These are phyloP conservation scores for Termitomyces sp. DNA, from an alignment of 768 basidiomycete species.

Conservation along the genomic window DNA sequence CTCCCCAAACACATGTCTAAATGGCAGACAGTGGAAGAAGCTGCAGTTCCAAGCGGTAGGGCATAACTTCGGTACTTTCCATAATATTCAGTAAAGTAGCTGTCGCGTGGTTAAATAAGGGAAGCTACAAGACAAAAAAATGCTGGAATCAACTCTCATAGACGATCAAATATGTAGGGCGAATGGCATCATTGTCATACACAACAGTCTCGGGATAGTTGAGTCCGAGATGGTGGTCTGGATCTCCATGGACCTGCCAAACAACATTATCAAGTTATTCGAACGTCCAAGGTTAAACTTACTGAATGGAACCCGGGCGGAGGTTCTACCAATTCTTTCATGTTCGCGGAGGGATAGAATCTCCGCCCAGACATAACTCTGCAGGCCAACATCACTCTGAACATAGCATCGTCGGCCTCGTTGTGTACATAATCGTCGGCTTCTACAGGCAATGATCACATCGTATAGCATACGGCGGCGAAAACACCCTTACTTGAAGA, in stretches of 20 bases:
- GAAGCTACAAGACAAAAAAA: neutral
- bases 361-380: conserved; percentile 60
- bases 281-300: conserved; percentile 5
- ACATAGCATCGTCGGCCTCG: conserved; percentile 32
- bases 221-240: neutral
- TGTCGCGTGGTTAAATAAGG: neutral
- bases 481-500: conserved; percentile 48
- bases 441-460: conserved; percentile 30
- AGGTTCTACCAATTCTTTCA: conserved; percentile 38
- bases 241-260: neutral
- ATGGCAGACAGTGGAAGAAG: neutral
- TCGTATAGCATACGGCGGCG: neutral
- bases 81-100: neutral
- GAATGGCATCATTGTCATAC: conserved; percentile 15
- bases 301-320: conserved; percentile 59
- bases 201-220: conserved; percentile 16
- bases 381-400: conserved; percentile 41
- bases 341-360: conserved; percentile 42
- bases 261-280: neutral
- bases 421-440: conserved; percentile 56
- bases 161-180: conserved; percentile 14
- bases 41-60: neutral
- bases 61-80: neutral
- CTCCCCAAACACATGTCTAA: neutral
- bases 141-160: neutral